Conservation (phyloP, 2,329 filamentous ascomycete species). For the Sporothrix mexicana region DNA sequence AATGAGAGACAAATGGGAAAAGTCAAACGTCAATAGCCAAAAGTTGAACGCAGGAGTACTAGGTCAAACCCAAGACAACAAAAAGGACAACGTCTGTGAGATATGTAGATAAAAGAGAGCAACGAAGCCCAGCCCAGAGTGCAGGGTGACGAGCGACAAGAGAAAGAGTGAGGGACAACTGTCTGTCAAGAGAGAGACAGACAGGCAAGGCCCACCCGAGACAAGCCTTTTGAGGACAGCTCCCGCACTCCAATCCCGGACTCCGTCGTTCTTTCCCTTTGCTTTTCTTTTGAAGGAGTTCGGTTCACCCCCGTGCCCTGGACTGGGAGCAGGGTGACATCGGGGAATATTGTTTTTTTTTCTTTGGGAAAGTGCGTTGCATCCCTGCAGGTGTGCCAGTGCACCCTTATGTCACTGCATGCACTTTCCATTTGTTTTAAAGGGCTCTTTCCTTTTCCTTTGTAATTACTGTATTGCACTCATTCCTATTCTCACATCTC, state of each 20-base stretch:
- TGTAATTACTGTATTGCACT: background rate
- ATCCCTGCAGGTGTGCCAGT: background rate
- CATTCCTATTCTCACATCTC: background rate
- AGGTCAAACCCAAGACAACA: background rate
- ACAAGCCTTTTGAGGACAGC: background rate
- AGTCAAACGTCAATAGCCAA: background rate
- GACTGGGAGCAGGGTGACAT: constrained; percentile 18
- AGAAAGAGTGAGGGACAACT: constrained; percentile 12
- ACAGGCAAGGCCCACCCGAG: constrained; percentile 15
- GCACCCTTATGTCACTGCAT: background rate
- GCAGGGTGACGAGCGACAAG: constrained; percentile 1
- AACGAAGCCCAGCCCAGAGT: background rate
- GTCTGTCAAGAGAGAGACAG: background rate
- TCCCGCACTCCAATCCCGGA: background rate
- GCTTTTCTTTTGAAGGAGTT: background rate
- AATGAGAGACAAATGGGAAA: background rate
- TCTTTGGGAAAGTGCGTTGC: background rate
- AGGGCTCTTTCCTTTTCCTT: background rate
- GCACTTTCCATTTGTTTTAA: background rate
- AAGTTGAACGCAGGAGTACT: background rate
- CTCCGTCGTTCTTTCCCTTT: constrained; percentile 4
- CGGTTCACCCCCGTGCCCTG: background rate
- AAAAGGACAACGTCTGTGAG: background rate
- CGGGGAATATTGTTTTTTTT: background rate
- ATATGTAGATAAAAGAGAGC: constrained; percentile 22